Base-by-base conservation (phyloP, 2,329 filamentous ascomycete species). In the Fusarium sp. region DNA sequence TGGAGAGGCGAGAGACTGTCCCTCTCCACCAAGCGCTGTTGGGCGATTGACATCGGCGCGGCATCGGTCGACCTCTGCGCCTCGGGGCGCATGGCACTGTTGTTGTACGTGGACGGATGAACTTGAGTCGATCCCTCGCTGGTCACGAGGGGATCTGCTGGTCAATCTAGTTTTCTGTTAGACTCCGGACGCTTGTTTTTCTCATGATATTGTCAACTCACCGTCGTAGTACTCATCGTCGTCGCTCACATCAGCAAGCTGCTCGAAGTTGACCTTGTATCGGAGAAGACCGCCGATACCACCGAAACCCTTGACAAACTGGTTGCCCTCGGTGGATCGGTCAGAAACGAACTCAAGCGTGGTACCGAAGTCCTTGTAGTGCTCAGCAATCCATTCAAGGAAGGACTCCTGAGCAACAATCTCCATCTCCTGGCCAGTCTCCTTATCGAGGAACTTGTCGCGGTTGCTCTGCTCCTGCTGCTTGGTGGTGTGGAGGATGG, bases 191-290 rank as follows among this genome's bases (percentile, higher is more conserved):
- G 22, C 37, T 30, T 47, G 25, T 25, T 29, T 34, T 29, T 9
- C 30, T 22, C 12, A 22, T 66, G 37, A 24, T 25, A 40, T 12
- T 16, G 11, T 13, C 16, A 47, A 70, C 80, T 77, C 76, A 85
- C 85, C 87, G 82, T 89, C 87, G 85, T 97, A 98, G 86, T 97
- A 98, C 83, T 95, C 95, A 81, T 98, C 95, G 83, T 94, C 92
- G 80, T 96, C 92, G 81, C 97, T 94, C 78, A 92, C 87, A 81
- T 98, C 96, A 82, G 92, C 92, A 82, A 99, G 88, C 83, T 99
- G 97, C 85, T 99, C 97, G 85, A 99, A 99, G 87, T 99, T 99
- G 87, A 99, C 94, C 87, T 98, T 98, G 90, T 99, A 99, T 76
- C 96, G 94, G 80, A 99, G 90, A 78, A 99, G 91, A 72, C 95